A percentile compares a stretch with the other conserved stretches of the same genome.
Evolutionary conservation across 2,329 filamentous ascomycete genomes (phyloP).

Genomic region (Penicillium janthinellum): DNA sequence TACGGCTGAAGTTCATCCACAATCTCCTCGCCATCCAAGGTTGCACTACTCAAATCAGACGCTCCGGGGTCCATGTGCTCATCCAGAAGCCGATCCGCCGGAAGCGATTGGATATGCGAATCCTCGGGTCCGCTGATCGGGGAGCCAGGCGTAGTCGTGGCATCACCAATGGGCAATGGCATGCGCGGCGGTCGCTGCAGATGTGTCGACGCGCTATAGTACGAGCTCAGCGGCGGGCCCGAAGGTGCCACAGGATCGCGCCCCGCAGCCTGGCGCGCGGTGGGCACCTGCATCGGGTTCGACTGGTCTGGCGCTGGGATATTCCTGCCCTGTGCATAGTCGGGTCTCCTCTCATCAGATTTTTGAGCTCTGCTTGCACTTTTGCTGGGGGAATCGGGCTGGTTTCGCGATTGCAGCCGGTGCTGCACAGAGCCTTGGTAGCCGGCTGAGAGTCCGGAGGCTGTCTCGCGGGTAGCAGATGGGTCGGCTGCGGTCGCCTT

Average conservation of each 20-base stretch:
- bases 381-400: conserved; percentile 34
- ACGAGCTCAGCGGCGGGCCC: conserved; percentile 52
- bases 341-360: conserved; percentile 25
- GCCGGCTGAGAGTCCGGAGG: conserved; percentile 42
- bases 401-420: conserved; percentile 44
- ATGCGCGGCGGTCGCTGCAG: conserved; percentile 73
- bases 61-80: conserved; percentile 58
- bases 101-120: conserved; percentile 49
- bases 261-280: conserved; percentile 32
- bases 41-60: conserved; percentile 58
- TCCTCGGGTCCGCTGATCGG: conserved; percentile 79
- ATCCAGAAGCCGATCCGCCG: conserved; percentile 48
- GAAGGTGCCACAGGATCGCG: conserved; percentile 43
- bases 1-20: conserved; percentile 70
- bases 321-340: conserved; percentile 26
- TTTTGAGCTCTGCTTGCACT: conserved; percentile 27
- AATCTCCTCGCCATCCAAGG: conserved; percentile 71
- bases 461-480: conserved; percentile 47
- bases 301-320: conserved; percentile 37
- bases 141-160: conserved; percentile 84
- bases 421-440: conserved; percentile 44
- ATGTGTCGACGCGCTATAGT: conserved; percentile 45
- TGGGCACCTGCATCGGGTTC: conserved; percentile 44
- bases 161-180: conserved; percentile 90
- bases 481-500: conserved; percentile 48